Evolutionary conservation across 2,329 filamentous ascomycete genomes (phyloP), one percentile per base, ranked within the genome.

Genomic region (Xylaria sp.): DNA sequence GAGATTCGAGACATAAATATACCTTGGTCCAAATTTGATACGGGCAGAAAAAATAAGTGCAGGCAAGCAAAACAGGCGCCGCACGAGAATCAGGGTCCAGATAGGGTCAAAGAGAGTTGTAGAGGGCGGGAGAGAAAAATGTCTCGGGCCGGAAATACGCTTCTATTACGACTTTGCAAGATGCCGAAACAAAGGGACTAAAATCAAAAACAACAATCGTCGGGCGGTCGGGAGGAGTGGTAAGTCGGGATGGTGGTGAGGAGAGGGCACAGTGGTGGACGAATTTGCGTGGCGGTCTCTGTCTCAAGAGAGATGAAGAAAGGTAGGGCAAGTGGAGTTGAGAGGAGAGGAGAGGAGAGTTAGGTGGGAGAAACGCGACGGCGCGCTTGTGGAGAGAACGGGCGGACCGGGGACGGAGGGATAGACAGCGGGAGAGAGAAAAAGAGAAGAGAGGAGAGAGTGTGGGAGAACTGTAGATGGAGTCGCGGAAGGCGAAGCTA

Each of bases 61-160:
- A 71, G 62, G 56, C 55, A 73, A 63, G 59, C 52, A 62, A 52
- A 71, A 62, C 65, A 72, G 41, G 66, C 68, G 60, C 69, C 63
- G 28, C 70, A 63, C 56, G 50, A 67, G 55, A 71, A 71, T 66
- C 59, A 60, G 65, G 46, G 57, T 28, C 50, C 48, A 54, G 58
- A 68, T 39, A 18, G 23, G 28, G 56, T 41, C 50, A 61, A 70
- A 72, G 68, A 73, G 66, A 58, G 65, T 58, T 62, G 18, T 41
- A 34, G 68, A 63, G 65, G 51, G 20, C 39, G 25, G 48, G 28
- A 39, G 18, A 52, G 28, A 37, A 41, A 57, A 39, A 69, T 61
- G 63, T 73, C 72, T 69, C 70, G 48, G 69, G 59, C 41, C n/a
- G 48, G 46, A 51, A 32, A 56, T 50, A 68, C 23, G 59, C 58